phyloP scores from a whole-genome alignment of 257 asterid species.

The Ilex asprella region DNA sequence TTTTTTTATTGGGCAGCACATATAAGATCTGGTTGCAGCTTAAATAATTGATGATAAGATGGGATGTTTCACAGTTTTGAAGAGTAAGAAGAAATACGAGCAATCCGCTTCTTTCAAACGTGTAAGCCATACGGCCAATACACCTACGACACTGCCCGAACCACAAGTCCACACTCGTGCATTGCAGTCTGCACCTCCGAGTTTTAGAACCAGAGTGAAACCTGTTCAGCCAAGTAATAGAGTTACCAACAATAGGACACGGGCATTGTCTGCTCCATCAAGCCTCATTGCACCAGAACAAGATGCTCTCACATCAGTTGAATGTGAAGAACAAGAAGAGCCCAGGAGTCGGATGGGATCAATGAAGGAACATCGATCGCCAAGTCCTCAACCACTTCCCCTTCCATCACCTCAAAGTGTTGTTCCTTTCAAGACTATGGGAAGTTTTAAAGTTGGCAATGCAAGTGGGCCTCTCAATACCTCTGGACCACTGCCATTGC shows the following conservation, averaged over 20 bases:
- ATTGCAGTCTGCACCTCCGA: conserved; percentile 88
- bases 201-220: conserved; percentile 66
- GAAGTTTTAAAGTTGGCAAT: conserved; percentile 62
- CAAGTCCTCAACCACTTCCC: conserved; percentile 90
- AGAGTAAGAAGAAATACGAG: conserved; percentile 57
- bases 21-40: conserved; percentile 13
- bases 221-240: conserved; percentile 33
- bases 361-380: conserved; percentile 57
- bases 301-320: conserved; percentile 40
- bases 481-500: conserved; percentile 88
- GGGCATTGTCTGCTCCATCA: conserved; percentile 79
- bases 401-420: conserved; percentile 67
- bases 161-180: conserved; percentile 54
- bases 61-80: conserved; percentile 82
- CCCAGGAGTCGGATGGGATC: conserved; percentile 54
- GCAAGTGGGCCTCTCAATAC: conserved; percentile 56
- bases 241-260: conserved; percentile 36
- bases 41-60: conserved; percentile 25
- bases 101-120: conserved; percentile 37
- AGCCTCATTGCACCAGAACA: conserved; percentile 63
- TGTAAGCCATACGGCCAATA: conserved; percentile 50
- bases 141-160: conserved; percentile 72
- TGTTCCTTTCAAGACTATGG: conserved; percentile 43
- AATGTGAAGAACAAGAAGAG: conserved; percentile 66
- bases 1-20: conserved; percentile 22